phyloP scores from a whole-genome alignment of 805 yeast genomes.

The Wickerhamomyces pijperi region DNA sequence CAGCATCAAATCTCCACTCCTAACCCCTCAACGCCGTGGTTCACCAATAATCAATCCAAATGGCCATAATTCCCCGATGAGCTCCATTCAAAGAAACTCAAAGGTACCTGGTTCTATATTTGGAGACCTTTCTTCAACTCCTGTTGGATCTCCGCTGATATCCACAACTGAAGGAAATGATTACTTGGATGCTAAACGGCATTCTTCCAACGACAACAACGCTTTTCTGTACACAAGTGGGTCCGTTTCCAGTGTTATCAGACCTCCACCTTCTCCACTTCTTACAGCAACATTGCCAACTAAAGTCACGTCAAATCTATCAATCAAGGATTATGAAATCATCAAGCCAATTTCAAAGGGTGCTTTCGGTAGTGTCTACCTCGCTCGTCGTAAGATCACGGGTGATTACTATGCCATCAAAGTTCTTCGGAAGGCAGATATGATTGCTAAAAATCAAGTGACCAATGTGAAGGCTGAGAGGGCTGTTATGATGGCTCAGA shows the following conservation, averaged over 20 bases:
- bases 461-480: constrained; percentile 90
- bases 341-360: constrained; percentile 93
- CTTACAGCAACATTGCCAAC: constrained; percentile 51
- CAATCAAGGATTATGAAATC: constrained; percentile 80
- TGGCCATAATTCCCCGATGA: constrained; percentile 35
- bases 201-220: constrained; percentile 1
- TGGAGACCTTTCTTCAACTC: constrained; percentile 25
- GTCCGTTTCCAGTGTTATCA: constrained; percentile 19
- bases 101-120: constrained; percentile 7
- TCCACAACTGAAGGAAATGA: constrained; percentile 31
- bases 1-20: constrained; percentile 19
- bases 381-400: constrained; percentile 72
- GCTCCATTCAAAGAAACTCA: constrained; percentile 49
- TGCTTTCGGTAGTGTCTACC: constrained; percentile 91
- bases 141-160: constrained; percentile 48
- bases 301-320: constrained; percentile 42
- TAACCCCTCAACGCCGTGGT: constrained; percentile 20
- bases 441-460: constrained; percentile 95
- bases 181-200: constrained; percentile 17
- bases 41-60: constrained; percentile 14
- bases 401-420: constrained; percentile 96
- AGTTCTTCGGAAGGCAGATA: constrained; percentile 82
- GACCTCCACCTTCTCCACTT: constrained; percentile 73
- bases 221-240: constrained; percentile 19
- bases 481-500: constrained; percentile 96